Conservation (phyloP, 495 filamentous ascomycete genomes). For the Chaetomium tenue region DNA sequence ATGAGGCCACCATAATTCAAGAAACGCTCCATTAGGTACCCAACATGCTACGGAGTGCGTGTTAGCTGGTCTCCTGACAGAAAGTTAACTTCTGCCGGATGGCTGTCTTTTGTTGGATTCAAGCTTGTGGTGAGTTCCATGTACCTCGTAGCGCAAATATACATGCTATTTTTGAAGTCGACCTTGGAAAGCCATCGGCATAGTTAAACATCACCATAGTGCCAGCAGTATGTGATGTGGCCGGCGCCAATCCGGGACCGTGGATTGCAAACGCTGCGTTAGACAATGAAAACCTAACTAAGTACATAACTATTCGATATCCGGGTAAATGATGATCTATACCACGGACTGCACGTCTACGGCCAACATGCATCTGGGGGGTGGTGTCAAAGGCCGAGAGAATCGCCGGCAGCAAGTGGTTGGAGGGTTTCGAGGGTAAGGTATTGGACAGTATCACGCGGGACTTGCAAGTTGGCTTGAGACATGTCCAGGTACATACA, state of each 20-base stretch:
- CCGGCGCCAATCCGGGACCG: not conserved
- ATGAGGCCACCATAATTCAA: not conserved
- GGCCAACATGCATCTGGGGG: slow-evolving; percentile 11
- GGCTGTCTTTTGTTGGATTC: too few relatives aligned
- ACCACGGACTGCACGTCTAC: slow-evolving; percentile 2
- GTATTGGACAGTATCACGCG: not conserved
- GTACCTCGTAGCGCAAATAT: too few relatives aligned
- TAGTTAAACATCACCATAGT: not conserved
- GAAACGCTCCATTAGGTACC: too few relatives aligned
- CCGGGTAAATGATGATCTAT: slow-evolving; percentile 18
- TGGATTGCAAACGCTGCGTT: not conserved
- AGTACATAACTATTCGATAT: not conserved
- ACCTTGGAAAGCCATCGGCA: not conserved
- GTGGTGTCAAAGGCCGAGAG: slow-evolving; percentile 11
- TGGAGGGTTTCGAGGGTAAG: not conserved
- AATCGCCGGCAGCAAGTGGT: slow-evolving; percentile 3
- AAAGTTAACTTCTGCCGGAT: not conserved
- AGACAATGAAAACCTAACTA: not conserved
- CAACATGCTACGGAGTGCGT: too few relatives aligned
- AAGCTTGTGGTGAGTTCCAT: not conserved
- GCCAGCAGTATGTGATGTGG: not conserved
- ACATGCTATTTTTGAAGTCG: not conserved
- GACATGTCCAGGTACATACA: not conserved
- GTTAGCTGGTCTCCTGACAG: not conserved
- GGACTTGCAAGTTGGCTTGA: not conserved